phyloP scores from a whole-genome alignment of 257 asterid genomes.

The Fraxinus pennsylvanica region DNA sequence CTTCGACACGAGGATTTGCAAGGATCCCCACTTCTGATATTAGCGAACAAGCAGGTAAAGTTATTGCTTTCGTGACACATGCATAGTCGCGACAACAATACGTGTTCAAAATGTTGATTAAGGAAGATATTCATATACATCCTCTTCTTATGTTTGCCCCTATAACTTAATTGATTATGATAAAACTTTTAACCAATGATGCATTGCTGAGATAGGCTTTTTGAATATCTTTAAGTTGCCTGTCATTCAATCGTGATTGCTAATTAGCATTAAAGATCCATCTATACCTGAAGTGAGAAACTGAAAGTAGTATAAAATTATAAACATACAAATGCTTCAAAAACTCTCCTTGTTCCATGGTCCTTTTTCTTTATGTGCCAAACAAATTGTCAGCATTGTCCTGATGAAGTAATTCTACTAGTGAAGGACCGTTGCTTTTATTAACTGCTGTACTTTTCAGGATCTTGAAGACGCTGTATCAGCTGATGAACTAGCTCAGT shows the following conservation, averaged over 20 bases:
- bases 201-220: neutral
- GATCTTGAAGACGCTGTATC: constrained; percentile 72
- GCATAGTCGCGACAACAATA: neutral
- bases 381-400: neutral
- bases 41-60: constrained; percentile 83
- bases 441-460: constrained; percentile 36
- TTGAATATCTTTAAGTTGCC: neutral
- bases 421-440: neutral
- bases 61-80: neutral
- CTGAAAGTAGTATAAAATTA: neutral
- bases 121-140: neutral
- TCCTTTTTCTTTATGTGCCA: neutral
- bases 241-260: neutral
- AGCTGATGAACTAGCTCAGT: constrained; percentile 68
- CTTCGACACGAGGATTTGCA: constrained; percentile 85
- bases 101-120: neutral
- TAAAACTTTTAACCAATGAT: neutral
- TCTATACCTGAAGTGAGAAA: neutral
- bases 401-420: neutral
- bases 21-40: constrained; percentile 82
- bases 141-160: neutral
- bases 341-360: neutral
- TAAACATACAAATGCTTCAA: neutral
- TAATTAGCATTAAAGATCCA: neutral
- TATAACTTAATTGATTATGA: neutral